A percentile compares a stretch with the other conserved stretches of the same genome.
These are phyloP conservation scores for Apiosordaria backusii DNA, from an alignment of 495 filamentous ascomycete species.

Conservation along the genomic window DNA sequence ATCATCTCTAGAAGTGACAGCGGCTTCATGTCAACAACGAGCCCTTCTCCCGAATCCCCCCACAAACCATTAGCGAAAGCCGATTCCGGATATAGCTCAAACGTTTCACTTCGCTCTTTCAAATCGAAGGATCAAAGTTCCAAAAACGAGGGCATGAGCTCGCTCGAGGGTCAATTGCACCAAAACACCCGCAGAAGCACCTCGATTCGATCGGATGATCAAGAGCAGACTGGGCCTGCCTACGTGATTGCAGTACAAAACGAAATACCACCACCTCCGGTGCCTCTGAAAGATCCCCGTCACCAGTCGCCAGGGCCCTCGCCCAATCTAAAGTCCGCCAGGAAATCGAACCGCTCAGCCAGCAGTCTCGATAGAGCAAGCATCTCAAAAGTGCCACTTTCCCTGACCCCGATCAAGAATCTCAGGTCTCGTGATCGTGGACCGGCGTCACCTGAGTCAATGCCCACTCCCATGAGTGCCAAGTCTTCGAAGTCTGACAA, in stretches of 20 bases:
- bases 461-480: constrained; percentile 27
- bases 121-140: constrained; percentile 21
- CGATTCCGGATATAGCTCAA: constrained; percentile 57
- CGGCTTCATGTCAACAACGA: constrained; percentile 36
- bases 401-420: constrained; percentile 13
- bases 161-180: constrained; percentile 15
- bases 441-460: constrained; percentile 22
- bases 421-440: constrained; percentile 2
- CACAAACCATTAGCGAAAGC: constrained; percentile 47
- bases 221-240: neutral
- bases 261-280: constrained; percentile 28
- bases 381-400: constrained; percentile 7
- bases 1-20: constrained; percentile 41
- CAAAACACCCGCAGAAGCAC: neutral
- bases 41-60: constrained; percentile 33
- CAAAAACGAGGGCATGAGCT: constrained; percentile 8
- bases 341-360: constrained; percentile 8
- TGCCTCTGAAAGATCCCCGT: constrained; percentile 31
- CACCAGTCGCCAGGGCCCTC: constrained; percentile 2
- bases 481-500: constrained; percentile 27
- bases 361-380: neutral
- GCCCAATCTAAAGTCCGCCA: constrained; percentile 7
- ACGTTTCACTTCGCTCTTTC: constrained; percentile 48
- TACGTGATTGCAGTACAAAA: constrained; percentile 8
- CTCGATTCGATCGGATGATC: neutral